Conservation (phyloP, 495 filamentous ascomycete genomes). For the Neurospora terricola region DNA sequence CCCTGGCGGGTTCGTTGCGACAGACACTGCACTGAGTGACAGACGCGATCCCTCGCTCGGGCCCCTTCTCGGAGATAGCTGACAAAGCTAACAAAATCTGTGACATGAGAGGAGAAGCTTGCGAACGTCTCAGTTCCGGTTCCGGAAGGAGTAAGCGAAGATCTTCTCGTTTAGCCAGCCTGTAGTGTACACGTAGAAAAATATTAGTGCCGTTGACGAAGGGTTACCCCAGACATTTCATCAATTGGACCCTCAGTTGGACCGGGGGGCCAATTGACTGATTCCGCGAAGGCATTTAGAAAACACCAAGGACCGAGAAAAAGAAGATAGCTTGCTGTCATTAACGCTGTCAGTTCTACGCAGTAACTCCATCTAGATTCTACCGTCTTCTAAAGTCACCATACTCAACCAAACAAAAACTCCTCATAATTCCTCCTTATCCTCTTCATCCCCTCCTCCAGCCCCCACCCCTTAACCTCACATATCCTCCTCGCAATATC, state of each 20-base stretch:
- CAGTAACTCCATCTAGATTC: background rate
- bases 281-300: too few relatives aligned
- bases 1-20: background rate
- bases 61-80: background rate
- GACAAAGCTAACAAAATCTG: background rate
- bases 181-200: background rate
- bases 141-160: background rate
- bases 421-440: constrained; percentile 69
- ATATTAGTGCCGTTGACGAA: background rate
- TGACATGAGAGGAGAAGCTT: background rate
- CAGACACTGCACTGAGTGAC: background rate
- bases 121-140: background rate
- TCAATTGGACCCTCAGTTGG: background rate
- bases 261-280: too few relatives aligned
- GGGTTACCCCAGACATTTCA: background rate
- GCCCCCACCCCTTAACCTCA: constrained; percentile 63
- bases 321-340: background rate
- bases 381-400: background rate
- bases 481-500: constrained; percentile 65
- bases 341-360: background rate
- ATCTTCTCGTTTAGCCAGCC: background rate
- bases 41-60: background rate
- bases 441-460: constrained; percentile 58
- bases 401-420: constrained; percentile 59
- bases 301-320: background rate